Conservation (phyloP, 2,329 filamentous ascomycete genomes). For the Parastagonospora nodorum region DNA sequence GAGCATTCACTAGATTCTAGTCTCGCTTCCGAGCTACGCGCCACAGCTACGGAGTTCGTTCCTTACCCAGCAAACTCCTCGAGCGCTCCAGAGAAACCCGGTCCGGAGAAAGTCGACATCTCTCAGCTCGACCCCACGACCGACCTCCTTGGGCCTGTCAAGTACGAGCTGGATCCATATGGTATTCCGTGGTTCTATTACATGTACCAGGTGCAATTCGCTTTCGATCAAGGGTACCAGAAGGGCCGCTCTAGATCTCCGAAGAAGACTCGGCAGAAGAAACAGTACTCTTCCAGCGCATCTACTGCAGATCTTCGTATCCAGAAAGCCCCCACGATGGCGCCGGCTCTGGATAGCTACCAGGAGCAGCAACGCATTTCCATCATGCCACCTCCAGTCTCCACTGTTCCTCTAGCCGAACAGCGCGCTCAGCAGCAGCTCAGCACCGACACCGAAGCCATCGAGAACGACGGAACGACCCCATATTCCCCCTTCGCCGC, state of each 20-base stretch:
- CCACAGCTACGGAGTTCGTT: constrained; percentile 39
- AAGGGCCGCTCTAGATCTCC: constrained; percentile 24
- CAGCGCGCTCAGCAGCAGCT: not conserved
- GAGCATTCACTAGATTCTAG: constrained; percentile 21
- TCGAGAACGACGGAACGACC: too few relatives aligned
- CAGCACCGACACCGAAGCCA: not conserved
- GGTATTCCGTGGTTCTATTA: constrained; percentile 36
- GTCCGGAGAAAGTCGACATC: too few relatives aligned
- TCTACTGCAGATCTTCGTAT: not conserved
- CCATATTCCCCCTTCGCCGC: constrained; percentile 10
- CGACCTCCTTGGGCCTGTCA: constrained; percentile 12
- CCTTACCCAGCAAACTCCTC: constrained; percentile 11
- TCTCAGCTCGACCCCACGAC: not conserved
- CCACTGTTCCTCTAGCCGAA: not conserved
- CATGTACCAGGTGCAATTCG: constrained; percentile 34
- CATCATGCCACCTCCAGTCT: constrained; percentile 3
- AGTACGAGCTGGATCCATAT: constrained; percentile 27
- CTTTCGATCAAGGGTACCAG: constrained; percentile 16
- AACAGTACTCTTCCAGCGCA: constrained; percentile 3
- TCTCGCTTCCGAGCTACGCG: constrained; percentile 29
- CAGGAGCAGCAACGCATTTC: not conserved
- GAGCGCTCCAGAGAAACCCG: too few relatives aligned
- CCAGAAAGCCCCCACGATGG: not conserved
- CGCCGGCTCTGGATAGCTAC: constrained; percentile 8
- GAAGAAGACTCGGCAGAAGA: constrained; percentile 21